Conservation (phyloP, 768 basidiomycete species). For the Pleurotus citrinopileatus region DNA sequence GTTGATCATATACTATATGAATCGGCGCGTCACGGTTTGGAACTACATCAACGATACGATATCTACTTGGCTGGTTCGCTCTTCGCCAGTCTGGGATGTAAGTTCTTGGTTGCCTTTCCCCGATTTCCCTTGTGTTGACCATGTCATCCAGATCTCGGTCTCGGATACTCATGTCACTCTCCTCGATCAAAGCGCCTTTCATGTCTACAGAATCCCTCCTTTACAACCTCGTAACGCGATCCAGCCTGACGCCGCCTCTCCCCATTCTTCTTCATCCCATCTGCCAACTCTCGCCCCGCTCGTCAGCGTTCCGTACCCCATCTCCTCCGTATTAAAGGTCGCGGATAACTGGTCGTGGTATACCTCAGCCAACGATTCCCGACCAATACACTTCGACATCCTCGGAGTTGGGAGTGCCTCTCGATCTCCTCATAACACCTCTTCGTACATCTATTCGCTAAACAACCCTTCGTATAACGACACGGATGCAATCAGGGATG, state of each 20-base stretch:
- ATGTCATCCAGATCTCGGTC: conserved; percentile 6
- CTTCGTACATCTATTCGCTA: conserved; percentile 4
- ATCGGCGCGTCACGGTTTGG: conserved; percentile 7
- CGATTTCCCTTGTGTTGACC: neutral
- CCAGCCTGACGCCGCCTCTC: neutral
- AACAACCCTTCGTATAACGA: conserved; percentile 6
- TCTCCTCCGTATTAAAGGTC: conserved; percentile 5
- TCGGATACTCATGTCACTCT: conserved; percentile 10
- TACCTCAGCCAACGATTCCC: conserved; percentile 1
- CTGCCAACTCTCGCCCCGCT: neutral
- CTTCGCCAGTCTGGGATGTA: conserved; percentile 7
- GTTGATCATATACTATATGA: conserved; percentile 9
- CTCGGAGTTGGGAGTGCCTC: neutral
- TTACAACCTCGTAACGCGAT: neutral
- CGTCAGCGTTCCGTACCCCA: conserved; percentile 1
- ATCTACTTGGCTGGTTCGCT: conserved; percentile 15
- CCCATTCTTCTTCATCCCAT: neutral
- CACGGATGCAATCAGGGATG: neutral
- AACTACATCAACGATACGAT: conserved; percentile 6
- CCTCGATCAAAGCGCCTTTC: conserved; percentile 1
- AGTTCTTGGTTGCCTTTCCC: neutral
- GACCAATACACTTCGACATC: conserved; percentile 5
- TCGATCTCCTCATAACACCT: neutral
- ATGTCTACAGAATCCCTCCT: conserved; percentile 14
- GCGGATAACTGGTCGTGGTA: conserved; percentile 9